Base-by-base conservation (phyloP, 2,329 filamentous ascomycete genomes). In the Talaromyces atroroseus region DNA sequence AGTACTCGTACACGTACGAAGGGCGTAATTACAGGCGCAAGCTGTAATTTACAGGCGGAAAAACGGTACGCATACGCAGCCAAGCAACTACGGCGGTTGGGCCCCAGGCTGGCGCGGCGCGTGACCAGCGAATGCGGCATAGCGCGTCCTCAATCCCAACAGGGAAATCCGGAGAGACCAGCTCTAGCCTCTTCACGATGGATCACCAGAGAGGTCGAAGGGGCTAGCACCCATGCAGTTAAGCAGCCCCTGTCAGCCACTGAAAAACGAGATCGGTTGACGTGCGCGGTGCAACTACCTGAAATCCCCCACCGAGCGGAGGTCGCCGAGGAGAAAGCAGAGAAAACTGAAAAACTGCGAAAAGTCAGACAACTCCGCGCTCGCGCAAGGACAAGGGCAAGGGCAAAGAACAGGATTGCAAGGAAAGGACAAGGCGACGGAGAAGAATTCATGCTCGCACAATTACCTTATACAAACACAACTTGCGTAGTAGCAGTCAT, bases 71-170 rank as follows among this genome's bases (percentile, higher is more conserved):
- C 8, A 8, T 5, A 32, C 32, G 32, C 5, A 36, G 40, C 20
- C 44, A 48, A 49, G 52, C 52, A 54, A 36, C 52, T 53, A 54
- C 40, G 40, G 52, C 45, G 52, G 47, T 54, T 54, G 48, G 52
- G 52, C 52, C 52, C 49, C 52, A 54, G 52, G 46, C 52, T 26
- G 34, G 6, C 23, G 45, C 40, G 46, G 52, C 52, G 52, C 52
- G 52, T 54, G 52, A 54, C 52, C 34, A 23, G 26, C 32, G 18
- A 48, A 38, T 29, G 46, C 32, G 26, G 29, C 34, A n/a, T 11
- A 21, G 26, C 26, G 40, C 40, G 40, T n/a, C 29, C 21, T 47
- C 42, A 42, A 29, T 29, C 51, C 51, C 29, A 47, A 47, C 4
- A 47, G 42, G 51, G 51, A 47, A 53, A 38, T 53, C 51, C 51